Conservation (phyloP, 768 basidiomycete genomes). For the Lentinus tigrinus region DNA sequence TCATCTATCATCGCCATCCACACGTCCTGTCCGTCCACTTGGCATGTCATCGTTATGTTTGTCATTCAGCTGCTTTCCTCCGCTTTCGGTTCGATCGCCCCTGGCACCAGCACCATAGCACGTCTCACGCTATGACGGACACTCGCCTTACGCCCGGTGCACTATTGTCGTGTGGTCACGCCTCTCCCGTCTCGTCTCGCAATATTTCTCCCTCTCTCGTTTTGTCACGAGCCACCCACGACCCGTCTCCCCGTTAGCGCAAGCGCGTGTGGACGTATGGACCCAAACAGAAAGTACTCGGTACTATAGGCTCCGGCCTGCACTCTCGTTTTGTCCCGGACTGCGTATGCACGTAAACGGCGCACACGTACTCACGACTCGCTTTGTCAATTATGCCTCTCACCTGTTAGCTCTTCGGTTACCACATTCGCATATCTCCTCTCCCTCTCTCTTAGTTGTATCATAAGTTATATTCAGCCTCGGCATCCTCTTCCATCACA, state of each 20-base stretch:
- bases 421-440: not conserved
- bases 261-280: not conserved
- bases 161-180: constrained; percentile 8
- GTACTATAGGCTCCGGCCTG: constrained; percentile 7
- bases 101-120: not conserved
- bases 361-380: not conserved
- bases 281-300: not conserved
- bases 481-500: not conserved
- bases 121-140: constrained; percentile 12
- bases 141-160: constrained; percentile 14
- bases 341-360: constrained; percentile 5
- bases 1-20: constrained; percentile 18
- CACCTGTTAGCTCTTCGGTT: constrained; percentile 6
- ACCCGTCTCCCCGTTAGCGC: not conserved
- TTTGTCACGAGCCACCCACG: constrained; percentile 9
- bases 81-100: constrained; percentile 18
- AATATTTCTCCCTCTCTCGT: constrained; percentile 3
- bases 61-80: constrained; percentile 20
- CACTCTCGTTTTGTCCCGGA: constrained; percentile 14
- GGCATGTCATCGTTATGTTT: constrained; percentile 23
- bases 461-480: constrained; percentile 3
- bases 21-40: constrained; percentile 17
- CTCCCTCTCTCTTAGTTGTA: not conserved
- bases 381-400: constrained; percentile 16
- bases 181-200: constrained; percentile 1